A percentile compares a stretch with the other conserved stretches of the same genome.
Evolutionary conservation across 2,329 filamentous ascomycete genomes (phyloP).

Genomic region (Alternaria triticimaculans): DNA sequence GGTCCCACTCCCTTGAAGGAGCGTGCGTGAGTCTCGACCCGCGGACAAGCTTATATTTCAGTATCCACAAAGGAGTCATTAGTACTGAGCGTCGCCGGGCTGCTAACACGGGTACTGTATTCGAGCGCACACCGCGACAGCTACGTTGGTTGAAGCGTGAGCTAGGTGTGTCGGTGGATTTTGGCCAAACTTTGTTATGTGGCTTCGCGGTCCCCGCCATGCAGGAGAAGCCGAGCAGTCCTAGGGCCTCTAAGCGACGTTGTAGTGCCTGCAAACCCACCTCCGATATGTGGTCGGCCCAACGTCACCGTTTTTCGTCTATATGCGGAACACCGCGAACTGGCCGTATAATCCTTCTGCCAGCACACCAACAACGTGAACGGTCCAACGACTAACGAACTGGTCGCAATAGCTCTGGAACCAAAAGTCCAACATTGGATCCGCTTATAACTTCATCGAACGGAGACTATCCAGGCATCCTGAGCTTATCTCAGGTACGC

Average conservation of each 20-base stretch:
- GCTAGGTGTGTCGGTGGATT: constrained; percentile 5
- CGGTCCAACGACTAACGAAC: background rate
- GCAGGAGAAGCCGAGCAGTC: constrained; percentile 15
- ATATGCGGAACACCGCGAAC: constrained; percentile 6
- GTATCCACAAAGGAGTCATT: constrained; percentile 8
- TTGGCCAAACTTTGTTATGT: constrained; percentile 13
- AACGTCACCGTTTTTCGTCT: constrained; percentile 20
- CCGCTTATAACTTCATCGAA: background rate
- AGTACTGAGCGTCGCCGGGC: background rate
- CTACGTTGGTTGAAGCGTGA: constrained; percentile 6
- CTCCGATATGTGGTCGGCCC: constrained; percentile 19
- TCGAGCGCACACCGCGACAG: constrained; percentile 9
- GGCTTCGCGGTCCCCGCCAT: constrained; percentile 14
- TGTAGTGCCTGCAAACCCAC: constrained; percentile 15
- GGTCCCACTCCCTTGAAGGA: constrained; percentile 14
- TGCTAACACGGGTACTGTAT: constrained; percentile 16
- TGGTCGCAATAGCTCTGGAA: background rate
- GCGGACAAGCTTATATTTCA: constrained; percentile 23
- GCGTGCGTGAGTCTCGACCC: constrained; percentile 18
- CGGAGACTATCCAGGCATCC: background rate
- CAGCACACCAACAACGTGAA: constrained; percentile 3
- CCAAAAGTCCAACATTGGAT: background rate
- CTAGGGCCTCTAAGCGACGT: constrained; percentile 13
- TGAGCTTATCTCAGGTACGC: constrained; percentile 7
- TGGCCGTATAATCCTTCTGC: constrained; percentile 1